Percentiles rank a stretch among this genome's conserved stretches.
Evolutionary conservation across 495 filamentous ascomycete genomes (phyloP).

Genomic region (Neurospora intermedia): DNA sequence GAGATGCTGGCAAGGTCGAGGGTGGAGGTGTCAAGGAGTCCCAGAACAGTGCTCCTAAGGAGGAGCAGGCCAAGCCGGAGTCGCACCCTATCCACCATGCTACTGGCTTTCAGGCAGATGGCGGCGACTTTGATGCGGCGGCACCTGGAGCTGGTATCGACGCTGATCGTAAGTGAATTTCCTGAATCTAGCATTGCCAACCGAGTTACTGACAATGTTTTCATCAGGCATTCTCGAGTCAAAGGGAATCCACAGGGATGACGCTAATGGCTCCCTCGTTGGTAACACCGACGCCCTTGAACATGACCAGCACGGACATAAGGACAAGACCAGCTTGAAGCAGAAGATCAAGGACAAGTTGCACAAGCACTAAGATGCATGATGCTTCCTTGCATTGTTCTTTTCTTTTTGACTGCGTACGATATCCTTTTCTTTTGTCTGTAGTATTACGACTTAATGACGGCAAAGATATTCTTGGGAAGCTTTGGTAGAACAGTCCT

Average conservation of each 20-base stretch:
- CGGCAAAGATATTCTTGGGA: neutral
- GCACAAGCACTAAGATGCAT: conserved; percentile 16
- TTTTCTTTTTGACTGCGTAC: neutral
- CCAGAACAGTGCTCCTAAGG: conserved; percentile 4
- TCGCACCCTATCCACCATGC: neutral
- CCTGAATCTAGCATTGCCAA: neutral
- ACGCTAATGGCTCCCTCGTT: neutral
- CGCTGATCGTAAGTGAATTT: conserved; percentile 46
- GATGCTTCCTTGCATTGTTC: neutral
- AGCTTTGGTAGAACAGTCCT: neutral
- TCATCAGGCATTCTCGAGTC: conserved; percentile 30
- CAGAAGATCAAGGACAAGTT: conserved; percentile 40
- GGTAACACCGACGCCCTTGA: neutral
- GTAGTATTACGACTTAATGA: neutral
- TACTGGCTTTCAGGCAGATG: conserved; percentile 46
- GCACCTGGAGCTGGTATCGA: conserved; percentile 52
- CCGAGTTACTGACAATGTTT: neutral
- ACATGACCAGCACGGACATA: conserved; percentile 1
- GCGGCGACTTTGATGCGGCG: conserved; percentile 56
- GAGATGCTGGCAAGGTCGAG: conserved; percentile 22
- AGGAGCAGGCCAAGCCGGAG: conserved; percentile 11
- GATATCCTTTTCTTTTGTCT: neutral
- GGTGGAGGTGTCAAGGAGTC: conserved; percentile 1
- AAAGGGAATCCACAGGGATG: conserved; percentile 26
- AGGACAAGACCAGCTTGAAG: conserved; percentile 27